Conservation (phyloP, 2,329 filamentous ascomycete species). For the Fusarium floridanum region DNA sequence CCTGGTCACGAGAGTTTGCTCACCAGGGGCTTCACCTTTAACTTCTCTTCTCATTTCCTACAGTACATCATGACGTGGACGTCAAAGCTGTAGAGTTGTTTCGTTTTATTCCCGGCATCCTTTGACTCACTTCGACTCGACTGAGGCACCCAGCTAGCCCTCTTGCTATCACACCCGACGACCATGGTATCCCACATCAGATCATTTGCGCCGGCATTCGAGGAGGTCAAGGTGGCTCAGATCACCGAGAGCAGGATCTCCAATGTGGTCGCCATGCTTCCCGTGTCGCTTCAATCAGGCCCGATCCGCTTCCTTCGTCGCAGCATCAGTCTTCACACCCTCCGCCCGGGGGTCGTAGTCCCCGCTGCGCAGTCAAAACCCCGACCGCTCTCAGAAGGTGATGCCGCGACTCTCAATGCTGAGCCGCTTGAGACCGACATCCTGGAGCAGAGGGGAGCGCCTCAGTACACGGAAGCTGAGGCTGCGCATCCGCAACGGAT, state of each 20-base stretch:
- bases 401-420: slow-evolving; percentile 23
- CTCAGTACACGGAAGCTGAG: slow-evolving; percentile 15
- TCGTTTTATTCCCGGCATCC: background rate
- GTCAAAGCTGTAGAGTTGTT: background rate
- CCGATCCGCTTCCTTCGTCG: slow-evolving; percentile 63
- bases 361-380: slow-evolving; percentile 27
- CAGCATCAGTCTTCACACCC: slow-evolving; percentile 52
- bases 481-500: slow-evolving; percentile 32
- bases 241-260: slow-evolving; percentile 55
- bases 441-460: slow-evolving; percentile 18
- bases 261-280: slow-evolving; percentile 67
- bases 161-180: background rate
- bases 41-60: background rate
- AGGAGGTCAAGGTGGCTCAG: slow-evolving; percentile 49
- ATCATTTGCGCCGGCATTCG: slow-evolving; percentile 40
- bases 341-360: slow-evolving; percentile 33
- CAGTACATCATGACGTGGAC: slow-evolving; percentile 32
- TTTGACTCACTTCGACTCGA: background rate
- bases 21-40: slow-evolving; percentile 2
- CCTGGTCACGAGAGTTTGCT: background rate
- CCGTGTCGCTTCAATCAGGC: slow-evolving; percentile 64
- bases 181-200: slow-evolving; percentile 35
- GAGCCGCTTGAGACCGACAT: slow-evolving; percentile 30
- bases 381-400: slow-evolving; percentile 38
- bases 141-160: background rate